phyloP scores from a whole-genome alignment of 176 grass and related monocot genomes.

The Oryza punctata region DNA sequence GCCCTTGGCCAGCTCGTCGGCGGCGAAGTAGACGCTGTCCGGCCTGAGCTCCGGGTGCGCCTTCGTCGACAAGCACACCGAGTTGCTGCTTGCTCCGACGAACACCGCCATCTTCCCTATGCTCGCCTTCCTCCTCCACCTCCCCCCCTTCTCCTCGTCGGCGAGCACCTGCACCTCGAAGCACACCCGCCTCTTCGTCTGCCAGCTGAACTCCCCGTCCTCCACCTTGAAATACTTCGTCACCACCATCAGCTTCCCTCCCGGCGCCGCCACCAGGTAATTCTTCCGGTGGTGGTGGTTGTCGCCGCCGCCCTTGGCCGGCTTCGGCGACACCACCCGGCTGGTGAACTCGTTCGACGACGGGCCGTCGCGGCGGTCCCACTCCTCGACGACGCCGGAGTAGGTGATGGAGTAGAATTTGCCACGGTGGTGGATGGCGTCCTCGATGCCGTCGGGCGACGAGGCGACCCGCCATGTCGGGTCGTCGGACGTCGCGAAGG shows the following conservation, averaged over 20 bases:
- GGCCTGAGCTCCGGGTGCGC: not conserved
- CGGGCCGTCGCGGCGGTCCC: not conserved
- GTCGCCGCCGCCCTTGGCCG: not conserved
- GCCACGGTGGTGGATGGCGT: not conserved
- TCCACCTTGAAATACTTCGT: too few relatives aligned
- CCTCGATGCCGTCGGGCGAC: not conserved
- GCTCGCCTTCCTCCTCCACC: not conserved
- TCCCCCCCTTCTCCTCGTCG: not conserved
- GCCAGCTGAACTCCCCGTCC: too few relatives aligned
- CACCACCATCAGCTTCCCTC: not conserved
- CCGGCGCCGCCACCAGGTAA: not conserved
- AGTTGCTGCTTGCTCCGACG: not conserved
- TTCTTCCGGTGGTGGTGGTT: not conserved
- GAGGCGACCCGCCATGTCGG: not conserved
- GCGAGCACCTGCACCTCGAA: slow-evolving; percentile 15
- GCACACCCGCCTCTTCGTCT: too few relatives aligned
- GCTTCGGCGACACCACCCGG: not conserved
- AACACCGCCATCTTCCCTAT: not conserved
- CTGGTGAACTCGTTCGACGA: not conserved
- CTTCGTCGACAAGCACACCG: not conserved
- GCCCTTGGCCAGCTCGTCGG: slow-evolving; percentile 5
- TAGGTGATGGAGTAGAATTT: slow-evolving; percentile 14
- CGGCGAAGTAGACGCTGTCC: slow-evolving; percentile 9
- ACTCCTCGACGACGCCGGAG: slow-evolving; percentile 7
- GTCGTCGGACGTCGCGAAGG: not conserved